Percentiles rank a stretch among this genome's conserved stretches.
phyloP scores from a whole-genome alignment of 163 green algal genomes.

The Chlamydomonas reinhardtii region DNA sequence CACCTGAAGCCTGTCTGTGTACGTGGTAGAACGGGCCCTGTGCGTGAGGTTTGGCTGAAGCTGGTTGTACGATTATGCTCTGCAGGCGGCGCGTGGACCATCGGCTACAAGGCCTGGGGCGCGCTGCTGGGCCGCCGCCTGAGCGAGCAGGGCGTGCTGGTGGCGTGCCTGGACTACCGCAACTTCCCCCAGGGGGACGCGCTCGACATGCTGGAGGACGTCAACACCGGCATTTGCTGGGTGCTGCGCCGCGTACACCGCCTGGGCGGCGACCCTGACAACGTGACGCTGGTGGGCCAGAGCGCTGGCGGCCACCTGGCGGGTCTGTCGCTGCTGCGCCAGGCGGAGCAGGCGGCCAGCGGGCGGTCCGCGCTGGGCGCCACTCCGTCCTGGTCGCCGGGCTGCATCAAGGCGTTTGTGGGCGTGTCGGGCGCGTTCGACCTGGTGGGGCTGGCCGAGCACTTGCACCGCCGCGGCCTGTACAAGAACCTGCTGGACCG shows the following conservation, averaged over 20 bases:
- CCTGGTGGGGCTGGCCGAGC: conserved; percentile 78
- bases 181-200: conserved; percentile 91
- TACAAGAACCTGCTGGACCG: conserved; percentile 50
- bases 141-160: conserved; percentile 86
- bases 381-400: conserved; percentile 34
- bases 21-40: neutral
- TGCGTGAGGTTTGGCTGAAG: neutral
- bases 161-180: conserved; percentile 95
- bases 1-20: neutral
- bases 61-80: too few species aligned
- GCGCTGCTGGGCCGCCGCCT: conserved; percentile 89
- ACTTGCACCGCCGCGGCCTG: conserved; percentile 91
- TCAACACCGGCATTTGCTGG: conserved; percentile 94
- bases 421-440: conserved; percentile 87
- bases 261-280: conserved; percentile 85
- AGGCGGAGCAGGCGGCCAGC: conserved; percentile 26
- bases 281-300: conserved; percentile 91
- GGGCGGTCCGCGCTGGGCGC: conserved; percentile 16
- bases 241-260: conserved; percentile 75
- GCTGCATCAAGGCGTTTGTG: conserved; percentile 73
- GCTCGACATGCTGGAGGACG: conserved; percentile 86
- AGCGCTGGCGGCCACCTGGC: conserved; percentile 90
- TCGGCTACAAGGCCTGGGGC: conserved; percentile 98
- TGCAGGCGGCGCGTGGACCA: conserved; percentile 94
- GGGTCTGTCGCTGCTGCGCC: conserved; percentile 71